Base-by-base conservation (phyloP, 2,329 filamentous ascomycete genomes). In the Aureobasidium sp. region DNA sequence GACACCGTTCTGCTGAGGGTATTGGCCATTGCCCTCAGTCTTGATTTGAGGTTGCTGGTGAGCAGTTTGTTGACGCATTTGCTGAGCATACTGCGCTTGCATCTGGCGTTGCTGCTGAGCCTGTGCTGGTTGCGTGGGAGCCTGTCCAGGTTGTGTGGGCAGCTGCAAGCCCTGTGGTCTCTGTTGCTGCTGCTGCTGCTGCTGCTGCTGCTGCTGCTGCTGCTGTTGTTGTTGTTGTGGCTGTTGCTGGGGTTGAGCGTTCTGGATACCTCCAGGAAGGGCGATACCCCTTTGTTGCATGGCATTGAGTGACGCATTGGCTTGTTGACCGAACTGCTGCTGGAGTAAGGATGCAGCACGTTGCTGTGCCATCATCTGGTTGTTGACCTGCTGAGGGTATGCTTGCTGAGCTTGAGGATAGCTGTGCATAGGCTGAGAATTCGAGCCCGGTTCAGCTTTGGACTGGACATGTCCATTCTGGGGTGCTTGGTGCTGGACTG, bases 221-320 rank as follows among this genome's bases (percentile, higher is more conserved):
- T 59, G 53, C 20, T 57, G 61, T 20, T 20, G 20, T 13, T 58
- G 53, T 39, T 57, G 61, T 37, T 58, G 61, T 46, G 12, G 15
- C 61, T 62, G 61, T 29, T 63, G 61, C 17, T 63, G 61, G 13
- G 37, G 42, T 2, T 37, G 56, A 17, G 44, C 10, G n/a, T 51
- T 60, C 6, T 47, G 32, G 9, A 20, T 34, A 12, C 29, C 27
- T 27, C 63, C 63, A n/a, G 64, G 66, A 17, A 67, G 57, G 9
- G 65, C 63, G 17, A 67, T 64, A 6, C 65, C 65, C 29, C 61
- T 59, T 48, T 65, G 62, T 13, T 82, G 83, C 59, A 88, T 81
- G 50, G 86, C 84, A 63, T 81, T 84, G 68, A 89, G 87, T 7
- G 85, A 87, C 17, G 83, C 84, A 36, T 82, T 82, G n/a, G 86